Evolutionary conservation across 2,329 filamentous ascomycete genomes (phyloP).

Genomic region (Aspergillus intermedius): DNA sequence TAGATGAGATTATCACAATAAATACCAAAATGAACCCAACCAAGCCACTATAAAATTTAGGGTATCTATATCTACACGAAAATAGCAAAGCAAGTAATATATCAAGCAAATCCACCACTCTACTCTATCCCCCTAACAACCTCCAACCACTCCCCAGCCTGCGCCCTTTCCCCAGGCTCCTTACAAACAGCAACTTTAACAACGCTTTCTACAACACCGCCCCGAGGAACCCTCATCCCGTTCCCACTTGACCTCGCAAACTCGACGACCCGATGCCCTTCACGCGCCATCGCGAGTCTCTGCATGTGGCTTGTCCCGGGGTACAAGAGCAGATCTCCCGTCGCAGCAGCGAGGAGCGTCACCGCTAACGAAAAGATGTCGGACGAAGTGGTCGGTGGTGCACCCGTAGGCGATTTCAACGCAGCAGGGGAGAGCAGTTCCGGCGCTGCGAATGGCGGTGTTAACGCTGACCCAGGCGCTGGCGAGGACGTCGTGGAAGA

Average conservation of each 20-base stretch:
- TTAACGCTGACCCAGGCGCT: conserved; percentile 31
- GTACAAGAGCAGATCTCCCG: conserved; percentile 40
- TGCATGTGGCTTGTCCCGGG: conserved; percentile 34
- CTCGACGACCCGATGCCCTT: conserved; percentile 39
- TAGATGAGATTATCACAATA: background rate
- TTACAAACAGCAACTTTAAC: conserved; percentile 10
- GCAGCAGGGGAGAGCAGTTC: conserved; percentile 36
- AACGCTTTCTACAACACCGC: conserved; percentile 34
- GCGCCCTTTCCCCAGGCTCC: no score
- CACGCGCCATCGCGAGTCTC: conserved; percentile 37
- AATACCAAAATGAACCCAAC: no score
- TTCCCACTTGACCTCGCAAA: conserved; percentile 32
- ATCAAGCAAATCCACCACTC: no score
- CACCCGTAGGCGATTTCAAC: conserved; percentile 26
- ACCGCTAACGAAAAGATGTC: conserved; percentile 43
- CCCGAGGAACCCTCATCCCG: conserved; percentile 34
- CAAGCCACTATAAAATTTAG: no score
- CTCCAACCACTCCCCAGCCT: no score
- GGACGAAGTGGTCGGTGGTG: conserved; percentile 30
- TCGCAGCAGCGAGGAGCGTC: conserved; percentile 40
- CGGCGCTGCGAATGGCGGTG: conserved; percentile 41
- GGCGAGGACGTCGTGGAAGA: conserved; percentile 4
- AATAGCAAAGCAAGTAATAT: no score
- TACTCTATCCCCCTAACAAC: no score
- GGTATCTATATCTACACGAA: no score